A percentile compares a stretch with the other conserved stretches of the same genome.
Conservation (phyloP, 2,329 filamentous ascomycete species). For the Fusarium papillatum region DNA sequence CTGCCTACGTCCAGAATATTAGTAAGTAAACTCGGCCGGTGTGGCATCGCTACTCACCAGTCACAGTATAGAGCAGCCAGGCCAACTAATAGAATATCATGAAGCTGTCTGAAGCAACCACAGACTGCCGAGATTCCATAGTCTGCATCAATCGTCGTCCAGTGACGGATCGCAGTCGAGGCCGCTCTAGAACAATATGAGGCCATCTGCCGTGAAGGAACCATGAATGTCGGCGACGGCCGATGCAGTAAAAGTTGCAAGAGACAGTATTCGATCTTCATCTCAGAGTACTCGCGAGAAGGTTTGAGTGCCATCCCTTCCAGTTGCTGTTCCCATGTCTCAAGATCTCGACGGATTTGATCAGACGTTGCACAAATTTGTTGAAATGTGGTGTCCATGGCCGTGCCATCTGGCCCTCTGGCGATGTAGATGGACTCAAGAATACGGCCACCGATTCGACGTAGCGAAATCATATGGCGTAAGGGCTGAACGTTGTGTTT, state of each 20-base stretch:
- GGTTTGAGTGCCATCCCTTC: not conserved
- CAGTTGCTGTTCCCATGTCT: not conserved
- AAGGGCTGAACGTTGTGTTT: not conserved
- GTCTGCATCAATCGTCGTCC: not conserved
- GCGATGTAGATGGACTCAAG: not conserved
- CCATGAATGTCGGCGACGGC: not conserved
- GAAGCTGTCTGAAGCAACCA: not conserved
- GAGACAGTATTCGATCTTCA: not conserved
- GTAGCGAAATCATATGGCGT: not conserved
- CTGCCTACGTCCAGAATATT: not conserved
- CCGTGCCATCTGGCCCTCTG: not conserved
- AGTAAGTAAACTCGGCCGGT: not conserved
- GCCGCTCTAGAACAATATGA: not conserved
- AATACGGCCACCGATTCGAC: not conserved
- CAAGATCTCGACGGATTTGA: not conserved
- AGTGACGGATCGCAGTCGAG: not conserved
- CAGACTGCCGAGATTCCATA: not conserved
- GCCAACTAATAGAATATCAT: not conserved
- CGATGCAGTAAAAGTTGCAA: not conserved
- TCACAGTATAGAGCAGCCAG: not conserved
- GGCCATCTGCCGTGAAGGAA: not conserved
- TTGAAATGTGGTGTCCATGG: not conserved
- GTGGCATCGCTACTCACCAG: not conserved
- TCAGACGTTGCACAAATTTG: not conserved
- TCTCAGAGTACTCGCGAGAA: not conserved